These are phyloP conservation scores for Auxenochlorella pyrenoidosa DNA, from an alignment of 139 green algal genomes.

Conservation along the genomic window DNA sequence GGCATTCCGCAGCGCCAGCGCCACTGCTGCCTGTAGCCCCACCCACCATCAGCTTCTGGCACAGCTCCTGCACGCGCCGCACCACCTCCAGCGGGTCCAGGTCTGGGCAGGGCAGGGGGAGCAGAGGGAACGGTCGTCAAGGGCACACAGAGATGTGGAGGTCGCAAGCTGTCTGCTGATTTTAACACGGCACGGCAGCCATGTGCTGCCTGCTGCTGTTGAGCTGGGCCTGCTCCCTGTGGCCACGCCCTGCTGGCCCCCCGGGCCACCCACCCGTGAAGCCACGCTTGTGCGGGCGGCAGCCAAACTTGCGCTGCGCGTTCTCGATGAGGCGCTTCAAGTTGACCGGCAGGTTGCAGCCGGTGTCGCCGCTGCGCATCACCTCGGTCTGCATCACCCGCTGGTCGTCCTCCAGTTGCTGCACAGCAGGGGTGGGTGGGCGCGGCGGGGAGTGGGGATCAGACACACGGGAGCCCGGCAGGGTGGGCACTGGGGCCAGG, in stretches of 20 bases:
- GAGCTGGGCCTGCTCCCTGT: no score
- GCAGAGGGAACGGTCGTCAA: background rate
- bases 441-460: no score
- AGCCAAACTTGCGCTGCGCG: slow-evolving; percentile 82
- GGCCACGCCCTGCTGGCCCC: no score
- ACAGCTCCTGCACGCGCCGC: slow-evolving; percentile 70
- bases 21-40: background rate
- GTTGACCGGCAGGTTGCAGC: slow-evolving; percentile 93
- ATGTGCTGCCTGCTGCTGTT: no score
- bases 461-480: no score
- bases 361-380: slow-evolving; percentile 79
- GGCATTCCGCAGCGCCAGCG: background rate
- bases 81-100: slow-evolving; percentile 75
- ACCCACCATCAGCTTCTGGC: slow-evolving; percentile 71
- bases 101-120: slow-evolving; percentile 10
- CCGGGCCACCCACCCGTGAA: slow-evolving; percentile 50
- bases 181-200: no score
- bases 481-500: no score
- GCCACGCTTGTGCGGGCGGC: slow-evolving; percentile 51
- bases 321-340: slow-evolving; percentile 93
- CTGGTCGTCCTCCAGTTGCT: slow-evolving; percentile 72
- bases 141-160: background rate
- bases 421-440: background rate
- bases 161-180: no score
- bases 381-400: slow-evolving; percentile 84